Base-by-base conservation (phyloP, 495 filamentous ascomycete genomes). In the Cetradonia linearis region DNA sequence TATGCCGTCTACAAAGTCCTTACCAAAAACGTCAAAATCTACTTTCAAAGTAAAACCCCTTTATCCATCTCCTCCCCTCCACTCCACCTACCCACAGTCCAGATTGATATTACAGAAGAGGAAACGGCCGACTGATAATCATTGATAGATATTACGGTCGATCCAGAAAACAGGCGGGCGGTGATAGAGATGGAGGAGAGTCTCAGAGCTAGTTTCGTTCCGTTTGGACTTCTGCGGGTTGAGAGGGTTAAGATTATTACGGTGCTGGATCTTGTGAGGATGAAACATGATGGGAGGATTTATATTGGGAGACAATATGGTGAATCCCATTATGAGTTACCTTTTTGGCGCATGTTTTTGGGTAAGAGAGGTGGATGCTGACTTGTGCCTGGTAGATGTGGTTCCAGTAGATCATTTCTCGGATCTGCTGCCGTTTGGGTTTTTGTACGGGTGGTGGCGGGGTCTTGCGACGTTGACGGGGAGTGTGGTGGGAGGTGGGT, bases 401-500 rank as follows among this genome's bases (percentile, higher is more conserved):
- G 25, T 49, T 1, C 56, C 56, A 14, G 6, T 49, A 6, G 42
- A 48, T 18, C 2, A n/a, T 16, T 10, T 58, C 16, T n/a, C 13
- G 13, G 25, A 2, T 1, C 25, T 55, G 16, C 16, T 58, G 6
- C 56, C 56, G 27, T 48, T 58, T 14, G 56, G 56, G 30, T 58
- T 58, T 28, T 9, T 58, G n/a, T 58, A 48, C 34, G 44, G 56
- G 30, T 58, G 56, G 56, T 59, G 56, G 44, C 20, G 3, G 44
- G 31, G 33, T 3, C 3, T 59, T 4, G 47, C 30, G 34, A 50
- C 46, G 42, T 18, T 50, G 0, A 38, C 31, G 33, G 56, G 56
- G 23, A 20, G 14, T n/a, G 33, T 50, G 56, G 56, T 59, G 20
- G 44, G 56, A 6, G 46, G 20, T 14, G 56, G 44, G 4, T 5